These are phyloP conservation scores for Dryas drummondii DNA, from an alignment of 306 rosid species.

Conservation along the genomic window DNA sequence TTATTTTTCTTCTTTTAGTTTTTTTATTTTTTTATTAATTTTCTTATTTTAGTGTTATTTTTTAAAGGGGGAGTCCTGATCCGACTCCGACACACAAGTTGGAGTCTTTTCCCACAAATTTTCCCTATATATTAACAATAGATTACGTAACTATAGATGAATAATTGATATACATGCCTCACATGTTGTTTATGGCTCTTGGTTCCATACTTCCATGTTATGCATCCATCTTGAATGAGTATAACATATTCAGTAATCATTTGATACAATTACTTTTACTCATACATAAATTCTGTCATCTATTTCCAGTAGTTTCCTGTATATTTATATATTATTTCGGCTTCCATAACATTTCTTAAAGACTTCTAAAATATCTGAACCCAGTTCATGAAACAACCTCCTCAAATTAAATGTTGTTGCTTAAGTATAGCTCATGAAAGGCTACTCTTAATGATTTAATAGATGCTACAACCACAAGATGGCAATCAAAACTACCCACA, in stretches of 20 bases:
- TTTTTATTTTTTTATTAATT: no score
- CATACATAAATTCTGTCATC: no score
- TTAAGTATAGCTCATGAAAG: not conserved
- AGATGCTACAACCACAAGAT: not conserved
- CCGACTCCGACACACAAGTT: no score
- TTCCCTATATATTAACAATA: not conserved
- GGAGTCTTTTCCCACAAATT: no score
- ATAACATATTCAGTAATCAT: slow-evolving; percentile 1
- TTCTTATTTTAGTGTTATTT: no score
- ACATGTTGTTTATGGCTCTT: not conserved
- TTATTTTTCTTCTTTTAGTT: no score
- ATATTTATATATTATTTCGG: not conserved
- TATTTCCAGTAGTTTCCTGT: not conserved
- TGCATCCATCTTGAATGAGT: not conserved
- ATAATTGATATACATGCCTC: not conserved
- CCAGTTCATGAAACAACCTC: not conserved
- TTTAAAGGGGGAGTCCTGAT: no score
- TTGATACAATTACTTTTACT: not conserved
- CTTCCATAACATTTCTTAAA: not conserved
- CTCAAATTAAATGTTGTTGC: not conserved
- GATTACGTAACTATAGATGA: not conserved
- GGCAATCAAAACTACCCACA: not conserved
- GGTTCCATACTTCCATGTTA: not conserved
- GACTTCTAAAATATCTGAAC: not conserved
- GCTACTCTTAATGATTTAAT: not conserved